A percentile compares a stretch with the other conserved stretches of the same genome.
Evolutionary conservation across 176 grass and related monocot species (phyloP).

Genomic region (Thalia dealbata): DNA sequence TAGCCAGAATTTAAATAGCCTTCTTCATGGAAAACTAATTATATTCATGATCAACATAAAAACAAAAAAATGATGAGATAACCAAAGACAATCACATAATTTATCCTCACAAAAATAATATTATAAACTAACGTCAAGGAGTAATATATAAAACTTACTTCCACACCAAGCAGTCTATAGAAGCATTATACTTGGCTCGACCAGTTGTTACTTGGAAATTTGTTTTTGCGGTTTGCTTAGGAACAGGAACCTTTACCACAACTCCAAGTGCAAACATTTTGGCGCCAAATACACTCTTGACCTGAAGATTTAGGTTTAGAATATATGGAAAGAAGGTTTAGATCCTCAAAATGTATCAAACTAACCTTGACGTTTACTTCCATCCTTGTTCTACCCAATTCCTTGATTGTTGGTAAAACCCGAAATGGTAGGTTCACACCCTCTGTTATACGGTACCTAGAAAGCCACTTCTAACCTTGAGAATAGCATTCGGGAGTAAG

Average conservation of each 20-base stretch:
- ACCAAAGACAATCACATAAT: not conserved
- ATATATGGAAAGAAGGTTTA: not conserved
- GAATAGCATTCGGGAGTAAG: slow-evolving; percentile 11
- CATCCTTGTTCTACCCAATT: slow-evolving; percentile 94
- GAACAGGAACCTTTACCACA: slow-evolving; percentile 91
- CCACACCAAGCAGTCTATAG: slow-evolving; percentile 95
- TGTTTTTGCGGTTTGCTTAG: slow-evolving; percentile 96
- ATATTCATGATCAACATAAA: not conserved
- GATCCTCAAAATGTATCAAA: not conserved
- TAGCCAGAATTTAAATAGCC: too few species aligned
- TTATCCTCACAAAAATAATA: not conserved
- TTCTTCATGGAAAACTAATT: too few species aligned
- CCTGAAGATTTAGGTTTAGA: slow-evolving; percentile 32
- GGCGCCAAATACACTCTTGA: slow-evolving; percentile 93
- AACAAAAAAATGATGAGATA: not conserved
- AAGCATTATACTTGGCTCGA: slow-evolving; percentile 99
- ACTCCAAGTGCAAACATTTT: slow-evolving; percentile 99
- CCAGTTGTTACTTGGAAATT: slow-evolving; percentile 97
- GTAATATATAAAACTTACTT: slow-evolving; percentile 51
- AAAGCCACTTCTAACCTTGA: slow-evolving; percentile 13
- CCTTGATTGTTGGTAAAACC: slow-evolving; percentile 93
- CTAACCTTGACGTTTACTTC: slow-evolving; percentile 97
- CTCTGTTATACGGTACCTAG: slow-evolving; percentile 95
- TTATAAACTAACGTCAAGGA: slow-evolving; percentile 1
- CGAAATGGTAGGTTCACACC: slow-evolving; percentile 97